Percentiles rank a stretch among this genome's conserved stretches.
phyloP scores from a whole-genome alignment of 768 basidiomycete species.

The Boletus bicolor region DNA sequence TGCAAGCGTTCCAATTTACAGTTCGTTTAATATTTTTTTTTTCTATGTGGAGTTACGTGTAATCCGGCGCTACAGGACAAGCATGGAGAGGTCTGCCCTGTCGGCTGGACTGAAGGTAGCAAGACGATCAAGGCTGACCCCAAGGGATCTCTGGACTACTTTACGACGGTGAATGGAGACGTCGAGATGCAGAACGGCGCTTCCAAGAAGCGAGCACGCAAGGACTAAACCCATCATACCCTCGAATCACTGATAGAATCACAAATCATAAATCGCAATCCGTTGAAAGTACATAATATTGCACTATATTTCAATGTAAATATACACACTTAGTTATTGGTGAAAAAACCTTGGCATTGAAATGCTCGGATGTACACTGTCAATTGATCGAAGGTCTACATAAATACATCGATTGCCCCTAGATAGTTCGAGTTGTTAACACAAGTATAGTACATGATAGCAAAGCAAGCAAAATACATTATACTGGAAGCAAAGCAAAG shows the following conservation, averaged over 20 bases:
- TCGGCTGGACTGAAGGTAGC: slow-evolving; percentile 80
- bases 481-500: no score
- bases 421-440: neutral
- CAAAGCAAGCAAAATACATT: neutral
- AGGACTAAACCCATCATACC: slow-evolving; percentile 35
- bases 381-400: neutral
- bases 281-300: neutral
- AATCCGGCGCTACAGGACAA: slow-evolving; percentile 47
- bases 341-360: neutral
- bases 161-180: slow-evolving; percentile 36
- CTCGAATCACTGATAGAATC: neutral
- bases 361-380: neutral
- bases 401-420: neutral
- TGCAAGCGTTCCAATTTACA: slow-evolving; percentile 92
- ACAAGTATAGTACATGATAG: neutral
- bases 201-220: slow-evolving; percentile 58
- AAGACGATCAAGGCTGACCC: slow-evolving; percentile 85
- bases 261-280: neutral
- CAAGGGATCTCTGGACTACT: slow-evolving; percentile 71
- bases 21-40: slow-evolving; percentile 38
- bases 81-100: slow-evolving; percentile 91
- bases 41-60: neutral
- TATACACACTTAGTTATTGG: neutral
- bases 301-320: neutral
- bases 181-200: slow-evolving; percentile 36